Evolutionary conservation across 805 yeast genomes (phyloP).

Genomic region (Ogataea paradorogensis): DNA sequence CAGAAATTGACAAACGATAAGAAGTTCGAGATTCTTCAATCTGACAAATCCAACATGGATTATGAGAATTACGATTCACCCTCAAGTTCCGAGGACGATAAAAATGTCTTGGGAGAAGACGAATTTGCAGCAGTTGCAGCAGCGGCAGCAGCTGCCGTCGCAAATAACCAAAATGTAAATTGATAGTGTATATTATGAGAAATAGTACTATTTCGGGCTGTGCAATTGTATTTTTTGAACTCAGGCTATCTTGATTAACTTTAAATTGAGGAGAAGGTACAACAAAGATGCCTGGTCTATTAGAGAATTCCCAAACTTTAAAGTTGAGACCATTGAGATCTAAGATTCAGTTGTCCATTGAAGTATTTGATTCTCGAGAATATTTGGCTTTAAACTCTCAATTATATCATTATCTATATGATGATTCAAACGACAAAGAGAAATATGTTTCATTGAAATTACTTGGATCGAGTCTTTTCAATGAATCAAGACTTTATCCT

Average conservation of each 20-base stretch:
- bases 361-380: conserved; percentile 19
- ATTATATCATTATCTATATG: conserved; percentile 15
- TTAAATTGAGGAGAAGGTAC: neutral
- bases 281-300: conserved; percentile 17
- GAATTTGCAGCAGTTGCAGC: conserved; percentile 36
- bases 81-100: conserved; percentile 6
- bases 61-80: conserved; percentile 9
- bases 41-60: conserved; percentile 3
- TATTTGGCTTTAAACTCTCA: conserved; percentile 19
- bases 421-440: conserved; percentile 3
- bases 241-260: conserved; percentile 9
- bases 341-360: conserved; percentile 20
- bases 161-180: conserved; percentile 4
- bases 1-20: conserved; percentile 22
- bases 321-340: conserved; percentile 12
- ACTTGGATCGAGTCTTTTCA: conserved; percentile 25
- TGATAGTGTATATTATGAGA: neutral
- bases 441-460: conserved; percentile 22
- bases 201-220: conserved; percentile 13
- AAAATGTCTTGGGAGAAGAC: conserved; percentile 20
- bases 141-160: conserved; percentile 31
- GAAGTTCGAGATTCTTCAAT: conserved; percentile 14
- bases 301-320: neutral
- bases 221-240: neutral
- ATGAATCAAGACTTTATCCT: conserved; percentile 35